phyloP scores from a whole-genome alignment of 1,284 basidiomycete species.

The Apiotrichum veenhuisii region DNA sequence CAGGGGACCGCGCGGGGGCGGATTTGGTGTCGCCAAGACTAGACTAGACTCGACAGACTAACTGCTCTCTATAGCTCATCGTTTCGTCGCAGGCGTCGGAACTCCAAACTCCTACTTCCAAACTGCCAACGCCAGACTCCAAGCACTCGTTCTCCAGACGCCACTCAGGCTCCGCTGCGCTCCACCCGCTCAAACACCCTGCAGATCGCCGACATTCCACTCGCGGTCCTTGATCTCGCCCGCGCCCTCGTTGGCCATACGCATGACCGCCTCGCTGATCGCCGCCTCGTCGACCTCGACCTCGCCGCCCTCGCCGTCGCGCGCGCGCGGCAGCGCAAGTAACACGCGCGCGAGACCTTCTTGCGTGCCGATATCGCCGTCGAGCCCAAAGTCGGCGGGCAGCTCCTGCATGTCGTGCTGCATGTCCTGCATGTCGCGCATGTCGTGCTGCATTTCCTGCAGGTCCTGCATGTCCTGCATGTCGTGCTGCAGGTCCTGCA shows the following conservation, averaged over 20 bases:
- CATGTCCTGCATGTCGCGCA: background rate
- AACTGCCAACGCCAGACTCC: too few relatives aligned
- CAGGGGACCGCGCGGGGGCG: too few relatives aligned
- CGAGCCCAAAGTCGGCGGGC: background rate
- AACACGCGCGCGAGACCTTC: conserved; percentile 23
- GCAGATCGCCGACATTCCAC: conserved; percentile 10
- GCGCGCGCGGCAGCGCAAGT: conserved; percentile 17
- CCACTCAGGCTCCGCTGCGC: background rate
- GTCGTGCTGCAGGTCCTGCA: background rate
- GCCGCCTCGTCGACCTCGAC: conserved; percentile 3
- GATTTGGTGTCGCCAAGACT: too few relatives aligned
- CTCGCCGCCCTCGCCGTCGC: conserved; percentile 4
- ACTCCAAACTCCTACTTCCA: too few relatives aligned
- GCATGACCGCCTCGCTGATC: conserved; percentile 15
- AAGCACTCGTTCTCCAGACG: too few relatives aligned
- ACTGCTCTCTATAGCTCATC: too few relatives aligned
- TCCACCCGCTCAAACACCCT: background rate
- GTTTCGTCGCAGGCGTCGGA: too few relatives aligned
- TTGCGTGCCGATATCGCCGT: conserved; percentile 8
- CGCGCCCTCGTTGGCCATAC: conserved; percentile 17
- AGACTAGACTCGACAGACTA: too few relatives aligned
- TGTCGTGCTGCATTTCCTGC: too few relatives aligned
- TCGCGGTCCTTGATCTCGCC: conserved; percentile 13
- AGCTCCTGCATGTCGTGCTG: background rate
- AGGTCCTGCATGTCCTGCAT: background rate